Conservation (phyloP, 2,329 filamentous ascomycete species). For the Macrophomina phaseolina region DNA sequence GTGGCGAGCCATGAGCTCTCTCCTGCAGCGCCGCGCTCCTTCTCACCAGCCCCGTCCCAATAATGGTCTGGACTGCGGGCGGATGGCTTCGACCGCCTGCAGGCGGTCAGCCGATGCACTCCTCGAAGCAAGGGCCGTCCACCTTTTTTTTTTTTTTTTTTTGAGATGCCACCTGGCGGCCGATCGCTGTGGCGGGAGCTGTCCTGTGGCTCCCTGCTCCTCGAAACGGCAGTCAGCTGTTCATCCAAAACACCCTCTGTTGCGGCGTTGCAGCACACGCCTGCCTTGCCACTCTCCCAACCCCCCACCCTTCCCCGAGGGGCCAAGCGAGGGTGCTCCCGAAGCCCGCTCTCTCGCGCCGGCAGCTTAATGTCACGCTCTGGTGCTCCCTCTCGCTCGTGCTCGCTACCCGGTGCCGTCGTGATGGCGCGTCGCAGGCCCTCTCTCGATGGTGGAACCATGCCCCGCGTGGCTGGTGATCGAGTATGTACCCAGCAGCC, state of each 20-base stretch:
- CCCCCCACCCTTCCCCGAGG: neutral
- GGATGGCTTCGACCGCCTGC: conserved; percentile 10
- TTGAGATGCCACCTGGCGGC: conserved; percentile 15
- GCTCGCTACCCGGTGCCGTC: conserved; percentile 5
- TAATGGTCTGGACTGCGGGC: neutral
- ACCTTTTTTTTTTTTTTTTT: neutral
- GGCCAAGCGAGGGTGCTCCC: neutral
- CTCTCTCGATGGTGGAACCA: conserved; percentile 5
- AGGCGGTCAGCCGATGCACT: conserved; percentile 20
- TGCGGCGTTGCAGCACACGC: neutral
- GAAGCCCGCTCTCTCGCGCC: neutral
- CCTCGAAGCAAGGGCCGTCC: conserved; percentile 14
- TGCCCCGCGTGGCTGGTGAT: neutral
- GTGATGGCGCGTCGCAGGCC: neutral
- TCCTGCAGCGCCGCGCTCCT: neutral
- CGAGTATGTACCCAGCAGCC: conserved; percentile 1
- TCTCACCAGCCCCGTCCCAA: neutral
- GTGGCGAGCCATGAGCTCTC: conserved; percentile 9
- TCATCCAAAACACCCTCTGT: neutral
- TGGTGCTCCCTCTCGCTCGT: neutral
- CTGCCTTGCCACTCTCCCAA: neutral
- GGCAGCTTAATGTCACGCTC: neutral
- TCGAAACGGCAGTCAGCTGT: conserved; percentile 1
- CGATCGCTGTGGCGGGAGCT: conserved; percentile 25
- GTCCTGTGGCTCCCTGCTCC: conserved; percentile 19